Percentiles rank a stretch among this genome's conserved stretches.
Evolutionary conservation across 2,329 filamentous ascomycete genomes (phyloP).

Genomic region (Penicillium sp.): DNA sequence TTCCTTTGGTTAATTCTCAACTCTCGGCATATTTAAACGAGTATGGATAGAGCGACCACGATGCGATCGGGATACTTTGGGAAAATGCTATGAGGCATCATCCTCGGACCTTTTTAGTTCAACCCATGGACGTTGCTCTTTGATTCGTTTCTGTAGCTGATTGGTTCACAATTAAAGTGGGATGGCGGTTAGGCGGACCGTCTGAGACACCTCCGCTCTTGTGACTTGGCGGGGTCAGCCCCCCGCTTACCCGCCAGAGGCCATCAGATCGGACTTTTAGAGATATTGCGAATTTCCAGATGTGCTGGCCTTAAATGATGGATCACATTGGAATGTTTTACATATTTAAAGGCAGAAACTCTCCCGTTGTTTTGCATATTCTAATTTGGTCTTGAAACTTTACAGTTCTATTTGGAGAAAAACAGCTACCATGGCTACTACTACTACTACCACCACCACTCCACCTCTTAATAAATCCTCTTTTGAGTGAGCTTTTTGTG

Average conservation of each 20-base stretch:
- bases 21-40: not conserved
- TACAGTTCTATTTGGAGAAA: not conserved
- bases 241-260: not conserved
- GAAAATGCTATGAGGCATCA: not conserved
- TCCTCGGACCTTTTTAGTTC: not conserved
- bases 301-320: not conserved
- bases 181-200: not conserved
- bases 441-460: not conserved
- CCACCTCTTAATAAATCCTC: not conserved
- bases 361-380: not conserved
- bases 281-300: not conserved
- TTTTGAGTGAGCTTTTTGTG: not conserved
- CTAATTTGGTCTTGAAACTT: not conserved
- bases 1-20: not conserved
- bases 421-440: not conserved
- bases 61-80: not conserved
- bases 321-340: not conserved
- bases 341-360: not conserved
- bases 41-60: no score
- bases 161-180: not conserved
- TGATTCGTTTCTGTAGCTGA: not conserved
- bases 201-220: not conserved
- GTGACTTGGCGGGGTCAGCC: not conserved
- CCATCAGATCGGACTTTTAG: not conserved
- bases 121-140: not conserved